Evolutionary conservation across 768 basidiomycete genomes (phyloP), one percentile per base, ranked within the genome.

Genomic region (Tricholoma sp.): DNA sequence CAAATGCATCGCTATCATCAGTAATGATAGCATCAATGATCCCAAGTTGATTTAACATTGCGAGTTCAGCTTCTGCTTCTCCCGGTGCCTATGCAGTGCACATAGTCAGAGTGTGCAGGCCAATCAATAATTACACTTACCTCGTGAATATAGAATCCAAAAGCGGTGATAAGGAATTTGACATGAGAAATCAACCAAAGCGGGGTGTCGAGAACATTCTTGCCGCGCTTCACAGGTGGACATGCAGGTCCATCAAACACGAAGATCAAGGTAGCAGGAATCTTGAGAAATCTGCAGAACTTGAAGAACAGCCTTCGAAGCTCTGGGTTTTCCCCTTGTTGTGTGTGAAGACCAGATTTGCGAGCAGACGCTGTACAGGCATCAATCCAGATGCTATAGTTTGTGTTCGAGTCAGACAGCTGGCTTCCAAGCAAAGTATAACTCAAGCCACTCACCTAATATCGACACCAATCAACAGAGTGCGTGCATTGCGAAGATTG

Each of bases 1-100:
- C 63, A 32, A 82, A 64, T 1, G 69, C 67, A 60, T 83, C 80
- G 1, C 72, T 73, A 61, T 83, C 81, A 43, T 80, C 78, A 0
- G 79, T 74, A 9, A 81, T 56, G 4, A 81, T 70, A 7, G 74
- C 74, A 65, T 82, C 80, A 32, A 83, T 73, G 31, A 70, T 61
- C n/a, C 73, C 74, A 50, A 66, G 61, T 0, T 64, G 57, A 37
- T 74, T 77, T 59, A 82, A 70, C 14, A 69, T 63, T 1, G 79
- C 79, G 4, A 83, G 69, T 54, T 81, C 80, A 2, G 81, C 80
- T 52, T 82, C 81, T 1, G 81, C 80, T 64, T 82, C 81, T 21
- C 80, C 81, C 8, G 80, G 80, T 14, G 81, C 80, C 69, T 72
- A 45, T 16, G 19, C 32, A 10, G 39, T 41, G 21, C 53, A 24